phyloP scores from a whole-genome alignment of 169 alveolate genomes.

The Babesia sp. region DNA sequence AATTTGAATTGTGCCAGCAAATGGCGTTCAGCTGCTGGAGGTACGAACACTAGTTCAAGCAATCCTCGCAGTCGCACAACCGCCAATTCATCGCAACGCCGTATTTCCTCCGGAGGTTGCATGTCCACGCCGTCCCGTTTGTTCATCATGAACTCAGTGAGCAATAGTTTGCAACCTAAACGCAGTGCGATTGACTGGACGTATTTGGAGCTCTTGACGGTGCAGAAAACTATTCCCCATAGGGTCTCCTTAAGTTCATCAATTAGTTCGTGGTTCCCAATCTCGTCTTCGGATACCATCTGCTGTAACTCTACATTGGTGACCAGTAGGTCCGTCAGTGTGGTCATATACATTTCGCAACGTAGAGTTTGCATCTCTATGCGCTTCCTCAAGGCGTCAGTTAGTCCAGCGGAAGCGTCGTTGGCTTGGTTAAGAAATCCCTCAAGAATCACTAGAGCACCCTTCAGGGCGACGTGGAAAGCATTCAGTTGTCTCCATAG shows the following conservation, averaged over 20 bases:
- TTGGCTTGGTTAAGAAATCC: slow-evolving; percentile 50
- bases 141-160: slow-evolving; percentile 49
- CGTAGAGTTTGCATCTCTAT: slow-evolving; percentile 69
- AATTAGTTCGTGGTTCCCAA: slow-evolving; percentile 6
- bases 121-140: slow-evolving; percentile 35
- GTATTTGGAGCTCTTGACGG: slow-evolving; percentile 61
- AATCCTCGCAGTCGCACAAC: slow-evolving; percentile 59
- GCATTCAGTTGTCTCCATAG: slow-evolving; percentile 70
- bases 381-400: slow-evolving; percentile 16
- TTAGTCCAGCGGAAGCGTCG: slow-evolving; percentile 6
- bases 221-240: slow-evolving; percentile 68
- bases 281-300: neutral
- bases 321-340: slow-evolving; percentile 67
- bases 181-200: slow-evolving; percentile 69
- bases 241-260: slow-evolving; percentile 51
- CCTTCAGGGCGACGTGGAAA: slow-evolving; percentile 68
- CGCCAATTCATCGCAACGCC: slow-evolving; percentile 19
- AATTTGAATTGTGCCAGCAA: slow-evolving; percentile 61
- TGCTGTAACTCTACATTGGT: slow-evolving; percentile 59
- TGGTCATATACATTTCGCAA: slow-evolving; percentile 73
- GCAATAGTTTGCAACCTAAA: slow-evolving; percentile 54
- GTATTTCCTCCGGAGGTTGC: neutral
- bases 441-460: slow-evolving; percentile 55
- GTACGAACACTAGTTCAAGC: slow-evolving; percentile 68
- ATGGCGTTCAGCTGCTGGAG: slow-evolving; percentile 61